Conservation (phyloP, 1,284 basidiomycete genomes). For the Pholiota adiposa region DNA sequence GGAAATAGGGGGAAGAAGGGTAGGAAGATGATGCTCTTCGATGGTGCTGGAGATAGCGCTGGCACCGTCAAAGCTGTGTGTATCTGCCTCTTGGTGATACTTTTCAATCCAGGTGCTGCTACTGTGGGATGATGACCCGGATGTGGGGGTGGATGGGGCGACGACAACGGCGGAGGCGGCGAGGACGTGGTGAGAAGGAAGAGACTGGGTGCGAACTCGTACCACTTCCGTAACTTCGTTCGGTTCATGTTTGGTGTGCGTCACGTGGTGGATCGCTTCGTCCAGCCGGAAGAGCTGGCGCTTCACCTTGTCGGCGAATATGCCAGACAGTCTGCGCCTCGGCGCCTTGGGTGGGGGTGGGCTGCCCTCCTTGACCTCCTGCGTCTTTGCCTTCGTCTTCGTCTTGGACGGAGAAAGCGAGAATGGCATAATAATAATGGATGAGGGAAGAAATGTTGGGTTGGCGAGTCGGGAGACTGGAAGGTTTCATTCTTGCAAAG, state of each 20-base stretch:
- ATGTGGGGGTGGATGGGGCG: constrained; percentile 14
- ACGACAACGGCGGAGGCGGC: neutral
- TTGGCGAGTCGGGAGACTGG: neutral
- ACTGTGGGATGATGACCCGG: constrained; percentile 11
- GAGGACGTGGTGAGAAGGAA: constrained; percentile 21
- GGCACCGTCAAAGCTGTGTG: constrained; percentile 9
- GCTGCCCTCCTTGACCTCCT: neutral
- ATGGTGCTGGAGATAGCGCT: constrained; percentile 3
- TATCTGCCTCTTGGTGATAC: constrained; percentile 18
- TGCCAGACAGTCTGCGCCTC: constrained; percentile 20
- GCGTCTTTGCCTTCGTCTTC: constrained; percentile 17
- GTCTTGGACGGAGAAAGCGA: constrained; percentile 18
- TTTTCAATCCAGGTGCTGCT: constrained; percentile 20
- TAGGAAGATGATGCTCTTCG: constrained; percentile 9
- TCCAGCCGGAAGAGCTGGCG: constrained; percentile 30
- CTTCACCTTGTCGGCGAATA: constrained; percentile 30
- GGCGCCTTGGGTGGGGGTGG: constrained; percentile 13
- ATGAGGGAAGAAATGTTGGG: neutral
- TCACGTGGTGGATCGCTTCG: constrained; percentile 33
- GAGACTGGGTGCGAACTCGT: constrained; percentile 15
- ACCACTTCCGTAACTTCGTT: neutral
- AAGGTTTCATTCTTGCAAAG: neutral
- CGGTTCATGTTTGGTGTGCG: constrained; percentile 26
- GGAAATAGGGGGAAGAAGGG: constrained; percentile 8
- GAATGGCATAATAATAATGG: constrained; percentile 15